phyloP scores from a whole-genome alignment of 352 stramenopile genomes.

The Pilasporangium apinafurcum region DNA sequence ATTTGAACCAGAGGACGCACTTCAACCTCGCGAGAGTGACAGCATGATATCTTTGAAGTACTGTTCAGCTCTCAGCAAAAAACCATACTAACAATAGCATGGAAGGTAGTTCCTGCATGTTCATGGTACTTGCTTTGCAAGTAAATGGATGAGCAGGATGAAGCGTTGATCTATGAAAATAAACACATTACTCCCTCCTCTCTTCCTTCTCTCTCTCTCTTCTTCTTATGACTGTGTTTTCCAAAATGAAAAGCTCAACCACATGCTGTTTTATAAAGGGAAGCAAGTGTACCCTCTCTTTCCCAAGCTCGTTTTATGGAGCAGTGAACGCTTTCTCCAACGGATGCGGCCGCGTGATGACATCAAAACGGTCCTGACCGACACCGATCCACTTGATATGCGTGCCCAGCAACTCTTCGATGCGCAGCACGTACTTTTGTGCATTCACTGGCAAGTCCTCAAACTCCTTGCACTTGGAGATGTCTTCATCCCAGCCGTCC shows the following conservation, averaged over 20 bases:
- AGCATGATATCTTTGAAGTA: too few species aligned
- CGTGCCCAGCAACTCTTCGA: conserved; percentile 95
- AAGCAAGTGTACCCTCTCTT: not conserved
- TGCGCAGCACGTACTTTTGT: conserved; percentile 95
- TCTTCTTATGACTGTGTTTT: too few species aligned
- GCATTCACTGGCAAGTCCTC: conserved; percentile 94
- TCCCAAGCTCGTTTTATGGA: conserved; percentile 1
- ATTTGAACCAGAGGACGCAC: not conserved
- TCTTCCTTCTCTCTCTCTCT: too few species aligned
- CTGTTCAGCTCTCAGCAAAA: too few species aligned
- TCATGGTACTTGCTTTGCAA: too few species aligned
- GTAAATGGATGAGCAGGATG: too few species aligned
- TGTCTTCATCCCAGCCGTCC: conserved; percentile 95
- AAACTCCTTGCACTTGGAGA: conserved; percentile 94
- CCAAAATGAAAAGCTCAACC: too few species aligned
- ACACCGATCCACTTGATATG: conserved; percentile 99
- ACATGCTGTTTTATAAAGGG: too few species aligned
- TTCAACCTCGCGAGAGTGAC: conserved; percentile 2
- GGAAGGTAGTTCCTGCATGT: too few species aligned
- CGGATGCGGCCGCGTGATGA: conserved; percentile 86
- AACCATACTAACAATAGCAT: too few species aligned
- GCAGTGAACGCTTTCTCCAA: conserved; percentile 59
- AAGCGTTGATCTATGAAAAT: too few species aligned
- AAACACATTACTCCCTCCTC: too few species aligned
- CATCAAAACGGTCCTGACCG: conserved; percentile 93